Conservation (phyloP, 768 basidiomycete species). For the Pleurotus citrinopileatus region DNA sequence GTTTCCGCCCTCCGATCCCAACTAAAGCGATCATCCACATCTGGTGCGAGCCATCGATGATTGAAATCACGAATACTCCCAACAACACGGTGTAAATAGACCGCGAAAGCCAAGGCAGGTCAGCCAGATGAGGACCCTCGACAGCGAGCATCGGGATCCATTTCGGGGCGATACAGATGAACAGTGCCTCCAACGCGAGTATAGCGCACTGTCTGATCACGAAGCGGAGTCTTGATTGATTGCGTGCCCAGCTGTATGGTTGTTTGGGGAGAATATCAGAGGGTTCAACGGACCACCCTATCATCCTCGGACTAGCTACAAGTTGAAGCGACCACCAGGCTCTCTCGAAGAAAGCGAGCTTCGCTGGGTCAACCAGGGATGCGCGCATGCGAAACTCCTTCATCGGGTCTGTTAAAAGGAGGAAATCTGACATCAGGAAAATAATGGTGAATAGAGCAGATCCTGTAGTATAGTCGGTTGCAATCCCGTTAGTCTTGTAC, state of each 20-base stretch:
- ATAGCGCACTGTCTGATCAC: neutral
- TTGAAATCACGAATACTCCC: neutral
- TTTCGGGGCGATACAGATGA: neutral
- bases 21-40: neutral
- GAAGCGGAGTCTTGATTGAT: neutral
- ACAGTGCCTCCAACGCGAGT: neutral
- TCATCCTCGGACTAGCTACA: neutral
- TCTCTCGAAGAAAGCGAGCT: neutral
- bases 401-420: neutral
- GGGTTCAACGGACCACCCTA: neutral
- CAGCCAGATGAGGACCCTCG: neutral
- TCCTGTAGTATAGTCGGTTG: neutral
- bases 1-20: neutral
- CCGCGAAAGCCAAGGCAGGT: neutral
- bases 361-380: neutral
- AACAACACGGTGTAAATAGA: neutral
- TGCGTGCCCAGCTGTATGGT: neutral
- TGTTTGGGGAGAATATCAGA: neutral
- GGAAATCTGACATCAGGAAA: neutral
- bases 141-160: neutral
- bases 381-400: neutral
- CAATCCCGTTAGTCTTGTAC: neutral
- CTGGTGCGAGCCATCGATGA: neutral
- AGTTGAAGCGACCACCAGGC: neutral
- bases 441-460: neutral